These are phyloP conservation scores for Porcisia deanei DNA, from an alignment of 208 protist genomes.

Conservation along the genomic window DNA sequence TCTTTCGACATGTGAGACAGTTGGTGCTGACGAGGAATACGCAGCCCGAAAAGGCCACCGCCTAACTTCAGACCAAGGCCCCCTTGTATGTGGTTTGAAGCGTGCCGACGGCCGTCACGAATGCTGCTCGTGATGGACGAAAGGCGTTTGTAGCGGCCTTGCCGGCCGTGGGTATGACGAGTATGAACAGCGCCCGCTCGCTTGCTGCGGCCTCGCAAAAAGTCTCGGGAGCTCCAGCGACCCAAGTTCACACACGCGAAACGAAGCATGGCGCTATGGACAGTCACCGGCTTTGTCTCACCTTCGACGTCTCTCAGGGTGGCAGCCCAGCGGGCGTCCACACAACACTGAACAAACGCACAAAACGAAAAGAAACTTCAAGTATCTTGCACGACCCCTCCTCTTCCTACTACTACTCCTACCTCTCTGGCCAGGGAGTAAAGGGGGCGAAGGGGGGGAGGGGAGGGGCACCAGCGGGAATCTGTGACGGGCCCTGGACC, in stretches of 20 bases:
- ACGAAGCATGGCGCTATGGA: conserved; percentile 30
- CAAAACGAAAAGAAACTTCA: neutral
- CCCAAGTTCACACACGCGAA: conserved; percentile 32
- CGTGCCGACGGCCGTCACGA: conserved; percentile 80
- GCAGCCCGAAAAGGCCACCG: conserved; percentile 86
- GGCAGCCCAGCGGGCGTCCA: neutral
- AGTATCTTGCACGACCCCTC: neutral
- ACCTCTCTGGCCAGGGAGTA: too few species aligned
- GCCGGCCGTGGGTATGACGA: conserved; percentile 82
- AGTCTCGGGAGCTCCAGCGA: conserved; percentile 80
- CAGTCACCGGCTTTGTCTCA: neutral
- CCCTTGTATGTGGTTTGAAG: conserved; percentile 74
- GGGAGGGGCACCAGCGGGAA: neutral
- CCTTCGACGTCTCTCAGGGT: neutral
- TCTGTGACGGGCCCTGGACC: neutral
- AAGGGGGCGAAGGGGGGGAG: too few species aligned
- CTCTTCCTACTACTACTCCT: neutral
- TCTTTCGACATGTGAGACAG: conserved; percentile 73
- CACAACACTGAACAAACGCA: neutral
- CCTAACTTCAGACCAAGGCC: conserved; percentile 86
- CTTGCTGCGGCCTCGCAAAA: conserved; percentile 77
- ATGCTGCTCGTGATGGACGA: conserved; percentile 51
- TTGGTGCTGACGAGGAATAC: conserved; percentile 77
- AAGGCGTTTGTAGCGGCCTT: conserved; percentile 80
- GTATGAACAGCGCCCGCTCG: conserved; percentile 77